These are phyloP conservation scores for Hygrocybe coccinea DNA, from an alignment of 768 basidiomycete species.

Conservation along the genomic window DNA sequence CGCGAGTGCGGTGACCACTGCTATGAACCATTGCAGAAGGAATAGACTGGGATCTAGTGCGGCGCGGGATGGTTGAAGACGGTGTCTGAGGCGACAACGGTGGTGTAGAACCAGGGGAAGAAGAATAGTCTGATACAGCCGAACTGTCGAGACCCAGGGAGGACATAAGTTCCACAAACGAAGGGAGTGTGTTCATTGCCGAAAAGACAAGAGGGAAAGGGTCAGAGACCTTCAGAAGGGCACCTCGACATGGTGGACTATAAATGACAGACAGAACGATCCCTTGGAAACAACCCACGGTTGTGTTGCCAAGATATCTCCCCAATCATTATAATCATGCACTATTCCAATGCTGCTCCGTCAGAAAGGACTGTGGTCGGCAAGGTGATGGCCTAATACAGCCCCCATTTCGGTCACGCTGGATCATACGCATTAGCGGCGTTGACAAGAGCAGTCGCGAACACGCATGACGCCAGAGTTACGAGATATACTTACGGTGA, in stretches of 20 bases:
- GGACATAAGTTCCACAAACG: slow-evolving; percentile 84
- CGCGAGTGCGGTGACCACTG: slow-evolving; percentile 31
- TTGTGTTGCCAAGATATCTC: slow-evolving; percentile 46
- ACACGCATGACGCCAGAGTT: no score
- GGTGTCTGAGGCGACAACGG: slow-evolving; percentile 43
- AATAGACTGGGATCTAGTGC: slow-evolving; percentile 41
- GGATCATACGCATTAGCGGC: no score
- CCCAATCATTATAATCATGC: no score
- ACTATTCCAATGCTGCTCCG: slow-evolving; percentile 2
- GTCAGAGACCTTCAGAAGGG: slow-evolving; percentile 7
- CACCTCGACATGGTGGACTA: no score
- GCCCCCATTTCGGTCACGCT: not conserved
- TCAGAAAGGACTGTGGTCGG: slow-evolving; percentile 50
- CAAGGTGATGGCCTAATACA: slow-evolving; percentile 46
- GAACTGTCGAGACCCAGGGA: slow-evolving; percentile 66
- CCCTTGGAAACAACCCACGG: slow-evolving; percentile 54
- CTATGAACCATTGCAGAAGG: slow-evolving; percentile 39
- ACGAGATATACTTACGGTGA: no score
- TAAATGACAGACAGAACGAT: slow-evolving; percentile 18
- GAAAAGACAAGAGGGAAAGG: slow-evolving; percentile 26
- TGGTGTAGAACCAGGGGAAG: slow-evolving; percentile 41
- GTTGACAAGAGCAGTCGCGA: no score
- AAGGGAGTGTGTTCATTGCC: slow-evolving; percentile 70
- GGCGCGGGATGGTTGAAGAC: slow-evolving; percentile 28
- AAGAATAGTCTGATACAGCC: slow-evolving; percentile 34